These are phyloP conservation scores for Chlamydomonas schloesseri DNA, from an alignment of 139 green algal species.

Conservation along the genomic window DNA sequence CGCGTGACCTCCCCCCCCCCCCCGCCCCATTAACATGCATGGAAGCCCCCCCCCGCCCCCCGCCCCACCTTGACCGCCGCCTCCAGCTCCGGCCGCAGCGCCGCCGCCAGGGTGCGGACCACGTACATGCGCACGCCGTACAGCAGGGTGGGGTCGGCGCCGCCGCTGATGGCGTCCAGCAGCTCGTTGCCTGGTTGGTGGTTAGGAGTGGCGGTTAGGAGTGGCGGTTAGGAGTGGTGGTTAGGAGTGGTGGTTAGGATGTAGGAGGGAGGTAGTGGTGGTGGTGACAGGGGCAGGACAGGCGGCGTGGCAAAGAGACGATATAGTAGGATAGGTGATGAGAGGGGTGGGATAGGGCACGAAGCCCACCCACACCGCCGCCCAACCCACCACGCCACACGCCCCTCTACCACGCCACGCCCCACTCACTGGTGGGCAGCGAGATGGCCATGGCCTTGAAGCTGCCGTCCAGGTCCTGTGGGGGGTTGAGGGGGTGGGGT, in stretches of 20 bases:
- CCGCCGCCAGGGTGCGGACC: conserved; percentile 74
- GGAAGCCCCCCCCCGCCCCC: no score
- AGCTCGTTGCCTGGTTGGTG: conserved; percentile 84
- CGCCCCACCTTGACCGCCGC: conserved; percentile 54
- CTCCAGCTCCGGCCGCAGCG: conserved; percentile 84
- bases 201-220: background rate
- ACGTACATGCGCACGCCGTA: conserved; percentile 83
- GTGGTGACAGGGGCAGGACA: no score
- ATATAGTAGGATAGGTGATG: no score
- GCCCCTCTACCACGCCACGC: no score
- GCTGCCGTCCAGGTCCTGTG: conserved; percentile 71
- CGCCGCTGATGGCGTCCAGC: conserved; percentile 73
- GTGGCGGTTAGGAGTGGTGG: background rate
- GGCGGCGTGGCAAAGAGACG: no score
- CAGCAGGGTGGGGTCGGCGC: conserved; percentile 79
- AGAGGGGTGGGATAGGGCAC: no score
- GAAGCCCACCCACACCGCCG: no score
- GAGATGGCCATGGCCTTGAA: conserved; percentile 79
- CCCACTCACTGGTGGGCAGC: background rate
- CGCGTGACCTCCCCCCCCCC: no score
- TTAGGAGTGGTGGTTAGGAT: background rate
- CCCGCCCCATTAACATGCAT: no score
- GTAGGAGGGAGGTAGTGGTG: background rate
- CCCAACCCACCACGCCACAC: background rate
- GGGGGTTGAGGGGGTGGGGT: conserved; percentile 4